Conservation (phyloP, 352 stramenopile species). For the Aphanomyces euteiches region DNA sequence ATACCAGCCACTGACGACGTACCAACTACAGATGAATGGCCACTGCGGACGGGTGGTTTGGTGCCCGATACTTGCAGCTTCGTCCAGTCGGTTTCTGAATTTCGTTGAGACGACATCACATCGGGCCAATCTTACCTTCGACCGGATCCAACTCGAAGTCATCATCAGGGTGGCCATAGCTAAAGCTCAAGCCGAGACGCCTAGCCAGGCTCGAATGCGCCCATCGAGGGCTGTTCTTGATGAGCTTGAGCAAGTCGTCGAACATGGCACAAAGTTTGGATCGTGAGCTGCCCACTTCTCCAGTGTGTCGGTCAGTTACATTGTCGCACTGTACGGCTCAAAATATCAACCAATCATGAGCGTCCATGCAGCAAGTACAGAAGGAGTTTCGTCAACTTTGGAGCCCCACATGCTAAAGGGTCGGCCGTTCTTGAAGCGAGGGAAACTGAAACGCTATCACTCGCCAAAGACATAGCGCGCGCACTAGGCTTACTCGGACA, state of each 20-base stretch:
- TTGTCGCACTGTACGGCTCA: background rate
- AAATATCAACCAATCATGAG: conserved; percentile 17
- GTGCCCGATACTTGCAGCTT: conserved; percentile 67
- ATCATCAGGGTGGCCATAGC: conserved; percentile 50
- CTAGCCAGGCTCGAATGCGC: conserved; percentile 68
- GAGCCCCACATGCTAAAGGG: no score
- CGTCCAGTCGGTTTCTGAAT: conserved; percentile 67
- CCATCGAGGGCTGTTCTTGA: conserved; percentile 77
- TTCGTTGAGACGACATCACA: background rate
- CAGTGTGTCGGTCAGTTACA: conserved; percentile 17
- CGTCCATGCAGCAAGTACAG: background rate
- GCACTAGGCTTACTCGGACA: no score
- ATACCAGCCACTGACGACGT: conserved; percentile 20
- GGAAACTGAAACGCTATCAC: background rate
- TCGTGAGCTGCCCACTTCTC: background rate
- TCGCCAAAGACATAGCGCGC: no score
- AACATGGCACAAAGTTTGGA: conserved; percentile 9
- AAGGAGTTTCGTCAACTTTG: background rate
- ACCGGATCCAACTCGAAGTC: conserved; percentile 44
- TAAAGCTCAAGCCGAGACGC: conserved; percentile 51
- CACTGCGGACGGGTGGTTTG: conserved; percentile 65
- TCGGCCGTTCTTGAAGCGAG: background rate
- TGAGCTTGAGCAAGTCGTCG: conserved; percentile 71
- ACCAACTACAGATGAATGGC: conserved; percentile 76
- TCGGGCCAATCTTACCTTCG: background rate